Conservation (phyloP, 768 basidiomycete genomes). For the Xerocomus brunneocitrinus region DNA sequence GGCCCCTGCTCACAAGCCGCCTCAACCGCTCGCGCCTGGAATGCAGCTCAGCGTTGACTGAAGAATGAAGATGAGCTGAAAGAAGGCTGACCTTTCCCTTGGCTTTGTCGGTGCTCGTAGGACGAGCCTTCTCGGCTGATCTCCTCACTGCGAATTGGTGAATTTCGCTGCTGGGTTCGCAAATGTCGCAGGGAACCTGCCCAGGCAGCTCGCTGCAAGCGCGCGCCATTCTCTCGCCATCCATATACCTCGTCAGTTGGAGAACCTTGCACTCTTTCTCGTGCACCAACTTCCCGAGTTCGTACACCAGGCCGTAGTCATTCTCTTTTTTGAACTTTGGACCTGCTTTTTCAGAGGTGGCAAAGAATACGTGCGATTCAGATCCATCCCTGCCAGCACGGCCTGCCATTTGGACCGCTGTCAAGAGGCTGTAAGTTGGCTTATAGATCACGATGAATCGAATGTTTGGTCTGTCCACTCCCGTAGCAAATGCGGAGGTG, state of each 20-base stretch:
- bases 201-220: background rate
- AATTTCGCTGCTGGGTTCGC: background rate
- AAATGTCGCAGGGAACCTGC: constrained; percentile 6
- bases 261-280: background rate
- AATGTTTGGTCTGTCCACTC: constrained; percentile 4
- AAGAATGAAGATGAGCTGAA: too few relatives aligned
- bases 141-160: constrained; percentile 31
- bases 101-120: too few relatives aligned
- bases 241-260: background rate
- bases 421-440: background rate
- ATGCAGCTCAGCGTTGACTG: too few relatives aligned
- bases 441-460: constrained; percentile 2
- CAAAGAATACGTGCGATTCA: constrained; percentile 5
- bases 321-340: background rate
- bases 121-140: constrained; percentile 55
- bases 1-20: too few relatives aligned
- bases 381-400: constrained; percentile 4
- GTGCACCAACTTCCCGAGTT: constrained; percentile 1
- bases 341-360: background rate
- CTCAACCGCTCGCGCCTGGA: too few relatives aligned
- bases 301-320: background rate
- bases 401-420: constrained; percentile 3
- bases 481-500: constrained; percentile 1
- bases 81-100: too few relatives aligned
- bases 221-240: background rate